These are phyloP conservation scores for Ricinus communis DNA, from an alignment of 345 rosid genomes.

Conservation along the genomic window DNA sequence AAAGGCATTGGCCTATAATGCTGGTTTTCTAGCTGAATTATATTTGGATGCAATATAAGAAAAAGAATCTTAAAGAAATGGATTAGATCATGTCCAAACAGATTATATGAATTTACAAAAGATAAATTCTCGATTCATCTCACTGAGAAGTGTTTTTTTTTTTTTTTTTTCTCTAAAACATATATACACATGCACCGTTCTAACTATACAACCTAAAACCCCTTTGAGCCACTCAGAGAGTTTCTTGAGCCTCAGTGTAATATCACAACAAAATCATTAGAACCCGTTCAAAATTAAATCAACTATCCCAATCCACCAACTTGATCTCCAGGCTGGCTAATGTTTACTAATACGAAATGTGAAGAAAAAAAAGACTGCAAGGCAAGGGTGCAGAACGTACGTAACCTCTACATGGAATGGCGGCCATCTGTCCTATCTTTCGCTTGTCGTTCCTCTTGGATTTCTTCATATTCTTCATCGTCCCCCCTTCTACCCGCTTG, in stretches of 20 bases:
- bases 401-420: conserved; percentile 41
- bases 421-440: conserved; percentile 60
- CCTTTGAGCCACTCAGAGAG: conserved; percentile 8
- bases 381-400: background rate
- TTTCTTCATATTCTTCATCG: conserved; percentile 78
- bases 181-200: conserved; percentile 5
- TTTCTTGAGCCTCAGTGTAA: background rate
- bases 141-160: background rate
- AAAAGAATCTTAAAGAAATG: no score
- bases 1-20: no score
- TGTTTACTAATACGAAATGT: background rate
- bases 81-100: no score
- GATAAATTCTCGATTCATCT: background rate
- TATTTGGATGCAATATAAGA: no score
- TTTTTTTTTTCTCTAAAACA: no score
- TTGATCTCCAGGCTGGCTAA: background rate
- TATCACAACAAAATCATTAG: background rate
- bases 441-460: conserved; percentile 55
- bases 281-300: background rate
- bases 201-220: conserved; percentile 18
- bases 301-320: background rate
- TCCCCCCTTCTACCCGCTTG: conserved; percentile 81
- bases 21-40: no score
- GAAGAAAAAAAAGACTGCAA: background rate
- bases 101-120: no score